Base-by-base conservation (phyloP, 257 asterid species). In the Nicotiana otophora region DNA sequence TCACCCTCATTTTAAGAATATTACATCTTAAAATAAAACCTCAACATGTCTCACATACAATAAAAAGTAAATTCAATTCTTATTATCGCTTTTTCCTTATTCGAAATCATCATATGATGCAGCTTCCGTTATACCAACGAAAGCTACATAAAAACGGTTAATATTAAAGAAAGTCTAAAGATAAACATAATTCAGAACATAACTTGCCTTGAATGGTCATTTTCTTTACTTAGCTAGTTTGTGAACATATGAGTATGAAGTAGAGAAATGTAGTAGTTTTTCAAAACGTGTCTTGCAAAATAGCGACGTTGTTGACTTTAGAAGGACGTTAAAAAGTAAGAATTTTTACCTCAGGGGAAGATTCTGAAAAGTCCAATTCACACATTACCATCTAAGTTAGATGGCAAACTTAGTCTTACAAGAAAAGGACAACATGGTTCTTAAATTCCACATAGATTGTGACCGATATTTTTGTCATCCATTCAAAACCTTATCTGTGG, bases 371-470 rank as follows among this genome's bases (percentile, higher is more conserved):
- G 82, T 81, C 72, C 11, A 61, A 34, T 64, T 70, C 78, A 70
- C 34, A 70, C 34, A 33, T 34, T 67, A 62, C 74, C 74, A 51
- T 74, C 34, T 68, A 77, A 82, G 81, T 42, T 81, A 82, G 75
- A 28, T 65, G 80, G 75, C 58, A 75, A 53, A 67, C 20, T 53
- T 76, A 84, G 75, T 65, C 84, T 76, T 77, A 34, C 83, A 77
- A 85, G 81, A 78, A 82, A 85, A 77, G 72, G 81, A 77, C 85
- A 69, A 6, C 33, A 62, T 34, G 15, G 16, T 51, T 33, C 82
- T 51, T 62, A 11, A 63, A 51, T 84, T 75, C 82, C 77, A 57
- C 23, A 62, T 48, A 58, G 77, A 60, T 30, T 79, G 31, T 55
- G 83, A 78, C 75, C n/a, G 5, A 23, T 5, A 33, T n/a, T 69